Evolutionary conservation across 2,329 filamentous ascomycete genomes (phyloP).

Genomic region (Aspergillus pseudotamarii): DNA sequence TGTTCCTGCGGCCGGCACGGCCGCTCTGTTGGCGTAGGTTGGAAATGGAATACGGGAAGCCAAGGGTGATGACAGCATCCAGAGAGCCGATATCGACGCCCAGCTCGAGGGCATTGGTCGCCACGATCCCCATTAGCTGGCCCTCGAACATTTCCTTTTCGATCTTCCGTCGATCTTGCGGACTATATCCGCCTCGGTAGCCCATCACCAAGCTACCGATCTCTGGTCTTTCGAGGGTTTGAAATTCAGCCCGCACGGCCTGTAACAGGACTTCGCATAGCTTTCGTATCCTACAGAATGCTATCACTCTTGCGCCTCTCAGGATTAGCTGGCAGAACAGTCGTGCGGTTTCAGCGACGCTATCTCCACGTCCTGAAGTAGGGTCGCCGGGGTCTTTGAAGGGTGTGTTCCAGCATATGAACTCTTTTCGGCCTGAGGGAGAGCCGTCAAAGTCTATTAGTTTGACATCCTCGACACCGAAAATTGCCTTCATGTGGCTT

Average conservation of each 20-base stretch:
- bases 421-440: constrained; percentile 89
- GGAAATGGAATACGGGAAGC: constrained; percentile 93
- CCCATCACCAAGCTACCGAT: constrained; percentile 84
- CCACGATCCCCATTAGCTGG: constrained; percentile 87
- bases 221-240: constrained; percentile 71
- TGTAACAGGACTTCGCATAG: constrained; percentile 83
- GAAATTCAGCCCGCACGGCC: constrained; percentile 77
- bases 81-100: constrained; percentile 94
- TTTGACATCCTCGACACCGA: constrained; percentile 78
- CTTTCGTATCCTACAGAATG: constrained; percentile 85
- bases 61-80: constrained; percentile 90
- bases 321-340: constrained; percentile 89
- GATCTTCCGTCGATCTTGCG: constrained; percentile 83
- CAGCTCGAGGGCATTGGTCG: constrained; percentile 88
- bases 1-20: constrained; percentile 86
- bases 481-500: constrained; percentile 91
- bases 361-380: constrained; percentile 80
- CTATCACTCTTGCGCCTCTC: constrained; percentile 86
- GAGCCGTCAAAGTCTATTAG: constrained; percentile 91
- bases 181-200: constrained; percentile 92
- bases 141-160: constrained; percentile 98
- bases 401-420: constrained; percentile 96
- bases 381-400: constrained; percentile 88
- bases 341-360: constrained; percentile 81
- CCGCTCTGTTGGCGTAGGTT: constrained; percentile 95